These are phyloP conservation scores for Amylocarpus encephaloides DNA, from an alignment of 2,329 filamentous ascomycete species.

Conservation along the genomic window DNA sequence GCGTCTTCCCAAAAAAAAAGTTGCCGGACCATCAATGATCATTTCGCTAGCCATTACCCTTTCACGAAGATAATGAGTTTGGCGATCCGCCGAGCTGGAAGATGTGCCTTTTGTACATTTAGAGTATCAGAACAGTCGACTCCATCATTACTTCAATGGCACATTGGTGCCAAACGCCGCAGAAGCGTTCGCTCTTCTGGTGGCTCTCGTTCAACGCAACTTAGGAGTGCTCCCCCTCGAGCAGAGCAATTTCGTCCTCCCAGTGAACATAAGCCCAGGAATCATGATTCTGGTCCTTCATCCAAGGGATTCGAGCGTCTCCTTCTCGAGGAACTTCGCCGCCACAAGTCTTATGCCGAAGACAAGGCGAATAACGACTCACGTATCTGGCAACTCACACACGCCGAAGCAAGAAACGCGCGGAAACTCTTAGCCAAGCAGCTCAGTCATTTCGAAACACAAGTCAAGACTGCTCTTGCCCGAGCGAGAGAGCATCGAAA, in stretches of 20 bases:
- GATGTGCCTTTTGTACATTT: conserved; percentile 38
- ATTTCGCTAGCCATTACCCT: neutral
- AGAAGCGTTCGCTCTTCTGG: neutral
- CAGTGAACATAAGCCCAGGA: no score
- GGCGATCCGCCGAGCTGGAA: conserved; percentile 32
- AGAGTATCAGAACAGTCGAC: conserved; percentile 28
- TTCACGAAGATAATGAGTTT: conserved; percentile 34
- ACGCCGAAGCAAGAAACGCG: neutral
- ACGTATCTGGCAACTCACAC: no score
- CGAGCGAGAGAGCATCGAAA: conserved; percentile 11
- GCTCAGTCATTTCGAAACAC: conserved; percentile 8
- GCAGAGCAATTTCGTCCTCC: neutral
- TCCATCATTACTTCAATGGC: conserved; percentile 16
- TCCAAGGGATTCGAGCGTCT: no score
- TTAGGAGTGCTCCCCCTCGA: neutral
- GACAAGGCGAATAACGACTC: no score
- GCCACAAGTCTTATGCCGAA: no score
- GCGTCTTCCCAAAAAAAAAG: neutral
- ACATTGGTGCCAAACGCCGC: conserved; percentile 3
- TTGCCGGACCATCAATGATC: neutral
- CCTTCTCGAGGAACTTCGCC: no score
- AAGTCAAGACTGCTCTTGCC: conserved; percentile 11
- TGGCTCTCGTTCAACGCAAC: neutral
- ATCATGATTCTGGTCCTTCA: no score
- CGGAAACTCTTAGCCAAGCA: conserved; percentile 9